Evolutionary conservation across 352 stramenopile species (phyloP).

Genomic region (Phytophthora ohioensis): DNA sequence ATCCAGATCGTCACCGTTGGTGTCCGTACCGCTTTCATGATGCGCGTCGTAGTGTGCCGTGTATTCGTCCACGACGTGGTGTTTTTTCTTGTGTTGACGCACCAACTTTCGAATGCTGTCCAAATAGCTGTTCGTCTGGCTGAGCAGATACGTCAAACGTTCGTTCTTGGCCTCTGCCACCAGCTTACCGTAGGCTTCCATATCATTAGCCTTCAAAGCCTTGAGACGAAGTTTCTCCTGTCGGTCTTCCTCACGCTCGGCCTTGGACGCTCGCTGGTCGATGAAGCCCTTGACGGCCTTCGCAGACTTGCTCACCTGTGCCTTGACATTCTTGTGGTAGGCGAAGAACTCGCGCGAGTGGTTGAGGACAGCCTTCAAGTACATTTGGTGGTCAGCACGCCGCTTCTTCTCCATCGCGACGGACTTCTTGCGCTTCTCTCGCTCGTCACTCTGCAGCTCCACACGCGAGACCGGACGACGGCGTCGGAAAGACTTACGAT

Average conservation of each 20-base stretch:
- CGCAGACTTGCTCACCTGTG: slow-evolving; percentile 70
- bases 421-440: slow-evolving; percentile 84
- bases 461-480: slow-evolving; percentile 67
- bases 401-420: slow-evolving; percentile 87
- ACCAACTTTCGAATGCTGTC: slow-evolving; percentile 95
- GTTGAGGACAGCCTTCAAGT: slow-evolving; percentile 83
- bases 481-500: slow-evolving; percentile 81
- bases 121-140: slow-evolving; percentile 97
- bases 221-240: slow-evolving; percentile 91
- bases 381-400: slow-evolving; percentile 78
- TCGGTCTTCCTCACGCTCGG: slow-evolving; percentile 87
- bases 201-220: slow-evolving; percentile 96
- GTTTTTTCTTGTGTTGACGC: slow-evolving; percentile 88
- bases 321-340: slow-evolving; percentile 90
- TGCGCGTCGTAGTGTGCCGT: slow-evolving; percentile 47
- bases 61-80: slow-evolving; percentile 69
- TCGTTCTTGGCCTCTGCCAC: slow-evolving; percentile 98
- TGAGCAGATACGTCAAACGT: slow-evolving; percentile 96
- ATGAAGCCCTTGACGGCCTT: slow-evolving; percentile 82
- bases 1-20: slow-evolving; percentile 52
- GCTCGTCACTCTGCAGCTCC: slow-evolving; percentile 74
- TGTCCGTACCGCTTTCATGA: slow-evolving; percentile 38
- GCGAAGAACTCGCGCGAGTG: slow-evolving; percentile 88
- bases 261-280: slow-evolving; percentile 79
- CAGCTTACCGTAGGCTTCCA: slow-evolving; percentile 97